Base-by-base conservation (phyloP, 306 rosid genomes). In the Fagus sylvatica region DNA sequence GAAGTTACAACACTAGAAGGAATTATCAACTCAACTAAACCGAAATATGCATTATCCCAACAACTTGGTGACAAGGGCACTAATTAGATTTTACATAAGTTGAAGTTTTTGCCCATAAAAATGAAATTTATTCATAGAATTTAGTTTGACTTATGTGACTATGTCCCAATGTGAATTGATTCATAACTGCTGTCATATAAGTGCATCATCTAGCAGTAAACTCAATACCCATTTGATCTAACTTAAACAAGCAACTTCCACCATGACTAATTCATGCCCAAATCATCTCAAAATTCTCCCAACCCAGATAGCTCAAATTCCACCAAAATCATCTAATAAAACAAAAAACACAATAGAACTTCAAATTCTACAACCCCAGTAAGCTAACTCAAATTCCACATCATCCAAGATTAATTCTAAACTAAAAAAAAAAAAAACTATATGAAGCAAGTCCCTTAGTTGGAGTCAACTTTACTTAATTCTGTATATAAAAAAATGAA, bases 1-100 rank as follows among this genome's bases (percentile, higher is more conserved):
- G 75, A 41, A 57, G 33, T 49, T 61, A 56, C 69, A 81, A 71
- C 11, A 8, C 12, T 3, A 84, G 59, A 40, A 76, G 41, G 19
- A 78, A 70, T 62, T 33, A 84, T 65, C 28, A 75, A 57, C 56
- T 53, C 56, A 41, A 36, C 28, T 16, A 57, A 42, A 72, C 49
- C 11, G 6, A 46, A 72, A 48, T 6, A 22, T 34, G 55, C 61
- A 61, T 11, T 7, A 28, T 73, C 62, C 54, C 16, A 55, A 16
- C n/a, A 10, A 28, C 40, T 28, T 10, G 1, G 17, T 39, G 17
- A 33, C n/a, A 60, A 60, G 39, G 7, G 70, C 30, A 36, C 16
- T 32, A 5, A 60, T 4, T 65, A 16, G 13, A 34, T 65, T 22
- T 33, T 16, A 65, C 30, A 16, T 6, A 7, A 65, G 13, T 61